These are phyloP conservation scores for Clonostachys byssicola DNA, from an alignment of 2,329 filamentous ascomycete genomes.

Conservation along the genomic window DNA sequence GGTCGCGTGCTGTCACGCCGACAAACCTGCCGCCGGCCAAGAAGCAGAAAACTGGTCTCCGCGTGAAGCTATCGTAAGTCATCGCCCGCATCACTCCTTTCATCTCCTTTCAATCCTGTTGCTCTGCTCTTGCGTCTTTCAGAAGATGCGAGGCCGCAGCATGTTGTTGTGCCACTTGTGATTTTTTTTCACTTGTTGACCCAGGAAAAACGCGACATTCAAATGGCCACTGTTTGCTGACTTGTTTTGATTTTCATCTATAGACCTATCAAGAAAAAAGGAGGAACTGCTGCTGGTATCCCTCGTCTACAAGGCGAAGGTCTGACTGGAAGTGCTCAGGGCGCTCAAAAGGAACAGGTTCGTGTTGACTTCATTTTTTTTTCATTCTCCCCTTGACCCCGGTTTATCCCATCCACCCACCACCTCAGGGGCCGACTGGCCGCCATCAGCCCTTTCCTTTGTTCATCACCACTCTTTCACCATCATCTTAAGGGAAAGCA, in stretches of 20 bases:
- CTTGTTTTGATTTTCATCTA: conserved; percentile 1
- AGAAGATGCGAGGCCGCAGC: not conserved
- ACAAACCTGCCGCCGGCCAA: conserved; percentile 47
- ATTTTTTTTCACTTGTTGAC: not conserved
- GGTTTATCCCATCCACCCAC: not conserved
- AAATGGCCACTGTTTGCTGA: not conserved
- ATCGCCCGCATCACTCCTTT: conserved; percentile 5
- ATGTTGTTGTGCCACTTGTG: not conserved
- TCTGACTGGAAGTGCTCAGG: conserved; percentile 56
- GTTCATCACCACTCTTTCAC: not conserved
- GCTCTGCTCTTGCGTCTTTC: not conserved
- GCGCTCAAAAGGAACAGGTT: conserved; percentile 49
- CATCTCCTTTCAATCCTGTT: not conserved
- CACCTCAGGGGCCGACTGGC: too few relatives aligned
- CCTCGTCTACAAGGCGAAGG: conserved; percentile 61
- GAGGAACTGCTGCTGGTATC: conserved; percentile 64
- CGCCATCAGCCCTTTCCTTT: too few relatives aligned
- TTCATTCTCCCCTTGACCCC: not conserved
- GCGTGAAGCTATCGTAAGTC: conserved; percentile 68
- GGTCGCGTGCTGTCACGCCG: conserved; percentile 59
- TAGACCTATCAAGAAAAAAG: conserved; percentile 72
- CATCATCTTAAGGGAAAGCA: not conserved
- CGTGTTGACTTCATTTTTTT: conserved; percentile 14
- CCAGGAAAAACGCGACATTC: not conserved
- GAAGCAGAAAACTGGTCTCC: conserved; percentile 56